These are phyloP conservation scores for Sungouiozyma intestinalis DNA, from an alignment of 805 yeast genomes.

Conservation along the genomic window DNA sequence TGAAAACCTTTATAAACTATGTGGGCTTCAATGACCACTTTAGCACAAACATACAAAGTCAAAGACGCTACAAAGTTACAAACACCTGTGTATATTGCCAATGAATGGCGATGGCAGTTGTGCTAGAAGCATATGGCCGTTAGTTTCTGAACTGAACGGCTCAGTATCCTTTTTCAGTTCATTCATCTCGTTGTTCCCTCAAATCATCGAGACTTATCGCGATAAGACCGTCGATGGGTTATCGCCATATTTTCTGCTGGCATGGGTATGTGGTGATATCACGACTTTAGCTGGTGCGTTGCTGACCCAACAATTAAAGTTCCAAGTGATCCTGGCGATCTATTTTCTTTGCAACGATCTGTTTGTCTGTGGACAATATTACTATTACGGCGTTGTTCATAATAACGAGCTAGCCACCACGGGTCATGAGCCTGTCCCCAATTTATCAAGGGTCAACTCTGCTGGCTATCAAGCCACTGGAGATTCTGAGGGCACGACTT, in stretches of 20 bases:
- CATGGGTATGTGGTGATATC: slow-evolving; percentile 36
- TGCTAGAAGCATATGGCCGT: slow-evolving; percentile 13
- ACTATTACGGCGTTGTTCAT: slow-evolving; percentile 44
- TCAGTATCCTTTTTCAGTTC: slow-evolving; percentile 37
- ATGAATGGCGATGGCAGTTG: not conserved
- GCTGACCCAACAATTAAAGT: slow-evolving; percentile 67
- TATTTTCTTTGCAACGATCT: slow-evolving; percentile 69
- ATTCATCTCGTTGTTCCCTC: slow-evolving; percentile 45
- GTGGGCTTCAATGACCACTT: too few species aligned
- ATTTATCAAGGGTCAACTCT: slow-evolving; percentile 4
- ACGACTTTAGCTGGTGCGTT: slow-evolving; percentile 59
- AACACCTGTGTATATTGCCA: too few species aligned
- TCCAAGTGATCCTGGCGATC: slow-evolving; percentile 60
- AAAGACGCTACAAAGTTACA: too few species aligned
- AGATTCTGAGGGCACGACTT: not conserved
- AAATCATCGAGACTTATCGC: slow-evolving; percentile 42
- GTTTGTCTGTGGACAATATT: slow-evolving; percentile 57
- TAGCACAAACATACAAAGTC: too few species aligned
- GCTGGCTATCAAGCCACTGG: not conserved
- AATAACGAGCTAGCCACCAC: slow-evolving; percentile 24
- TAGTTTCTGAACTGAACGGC: slow-evolving; percentile 32
- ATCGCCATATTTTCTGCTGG: slow-evolving; percentile 41
- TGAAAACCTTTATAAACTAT: too few species aligned
- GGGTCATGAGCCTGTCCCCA: slow-evolving; percentile 27
- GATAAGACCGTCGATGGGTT: slow-evolving; percentile 53